Evolutionary conservation across 148 eudicot genomes (phyloP), one percentile per base, ranked within the genome.

Genomic region (Agrostemma githago): DNA sequence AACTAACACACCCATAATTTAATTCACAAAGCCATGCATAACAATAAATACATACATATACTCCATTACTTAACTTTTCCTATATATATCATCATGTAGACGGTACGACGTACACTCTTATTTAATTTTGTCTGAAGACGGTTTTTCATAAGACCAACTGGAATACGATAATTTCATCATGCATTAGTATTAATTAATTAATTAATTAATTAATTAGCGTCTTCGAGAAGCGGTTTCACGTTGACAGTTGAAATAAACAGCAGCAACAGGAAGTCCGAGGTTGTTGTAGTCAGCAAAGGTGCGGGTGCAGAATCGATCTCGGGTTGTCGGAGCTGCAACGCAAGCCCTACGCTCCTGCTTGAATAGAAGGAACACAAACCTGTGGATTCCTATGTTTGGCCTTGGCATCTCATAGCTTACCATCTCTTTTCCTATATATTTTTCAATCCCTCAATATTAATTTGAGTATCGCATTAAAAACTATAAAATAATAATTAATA

Each of bases 361-460:
- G 85, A 85, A 93, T 8, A 93, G 86, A 12, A 90, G 62, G 74
- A 90, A 93, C 44, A 80, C 98, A 76, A 85, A 89, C 93, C 98
- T 93, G 80, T 93, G 98, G 71, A 93, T 93, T 6, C 98, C 98
- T 85, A 93, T 90, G 79, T 85, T 84, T 80, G 97, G 97, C 88
- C 84, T 86, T 63, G 97, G 96, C 80, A 88, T 79, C 72, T 93
- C 98, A 75, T 92, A 92, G 77, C 84, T 84, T 74, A 92, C 85
- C 26, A 88, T 72, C 74, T 93, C 98, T 81, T 79, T 92, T 64
- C 97, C 97, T 92, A 79, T 34, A 46, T 5, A 26, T 26, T 0
- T 26, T 26, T 26, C 34, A 71, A n/a, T n/a, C n/a, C n/a, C n/a
- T n/a, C n/a, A n/a, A n/a, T n/a, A n/a, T n/a, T n/a, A n/a, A n/a